Base-by-base conservation (phyloP, 1,139 yeast species). In the Yamadazyma buinensis region DNA sequence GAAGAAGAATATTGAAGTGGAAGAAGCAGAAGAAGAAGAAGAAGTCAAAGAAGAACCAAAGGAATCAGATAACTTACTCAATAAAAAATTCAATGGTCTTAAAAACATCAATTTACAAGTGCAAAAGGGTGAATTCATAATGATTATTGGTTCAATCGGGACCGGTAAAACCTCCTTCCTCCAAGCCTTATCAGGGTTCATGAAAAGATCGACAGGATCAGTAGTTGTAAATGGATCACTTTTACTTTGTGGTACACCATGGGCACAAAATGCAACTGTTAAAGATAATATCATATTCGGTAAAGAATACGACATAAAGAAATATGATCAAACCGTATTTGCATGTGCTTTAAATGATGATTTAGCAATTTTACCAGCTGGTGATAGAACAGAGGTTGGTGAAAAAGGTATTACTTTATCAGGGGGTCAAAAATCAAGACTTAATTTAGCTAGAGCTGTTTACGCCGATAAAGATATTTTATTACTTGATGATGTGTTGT, bases 361-460 rank as follows among this genome's bases (percentile, higher is more conserved):
- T 59, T 64, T 87, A 41, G 79, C 77, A 15, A 69, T 72, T 30
- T 63, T 87, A 33, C 86, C 92, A 2, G 94, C 84, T 26, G 92
- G 95, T 36, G 97, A 88, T 52, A 55, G 57, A 34, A 85, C 96
- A 2, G 95, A 87, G 58, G 84, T 88, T 39, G 97, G 97, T 42
- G 97, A 88, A 56, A 75, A 95, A 47, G 97, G 97, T 45, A 84
- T 88, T 45, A 87, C 94, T 0, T 61, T 88, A 28, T 85, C 95
- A 3, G 97, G 97, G 39, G 97, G 97, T 27, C 97, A 88, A 57
- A 88, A 88, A 60, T 95, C 95, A 1, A 72, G 95, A 51, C 75
- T 86, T 46, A 82, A 81, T 47, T 64, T 88, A 39, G 96, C 96
- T 1, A 73, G 96, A 49, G 84, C 95, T 2, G 88, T 84, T 3